Percentiles rank a stretch among this genome's conserved stretches.
These are phyloP conservation scores for Alliaria petiolata DNA, from an alignment of 345 rosid genomes.

Conservation along the genomic window DNA sequence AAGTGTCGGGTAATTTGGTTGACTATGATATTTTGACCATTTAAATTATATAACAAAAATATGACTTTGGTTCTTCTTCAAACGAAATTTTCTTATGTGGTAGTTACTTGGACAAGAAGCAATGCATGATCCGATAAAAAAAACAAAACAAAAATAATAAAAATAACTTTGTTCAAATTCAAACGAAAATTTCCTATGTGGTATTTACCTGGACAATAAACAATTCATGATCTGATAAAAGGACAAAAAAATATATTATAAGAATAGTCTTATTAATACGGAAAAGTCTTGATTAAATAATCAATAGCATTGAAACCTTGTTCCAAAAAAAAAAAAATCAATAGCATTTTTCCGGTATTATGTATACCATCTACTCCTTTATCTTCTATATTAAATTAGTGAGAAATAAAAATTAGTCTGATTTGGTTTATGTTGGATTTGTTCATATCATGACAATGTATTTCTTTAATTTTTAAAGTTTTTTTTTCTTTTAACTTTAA, in stretches of 20 bases:
- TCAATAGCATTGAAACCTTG: too few relatives aligned
- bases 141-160: background rate
- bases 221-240: too few relatives aligned
- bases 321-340: too few relatives aligned
- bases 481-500: too few relatives aligned
- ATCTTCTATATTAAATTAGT: background rate
- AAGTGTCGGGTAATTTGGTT: background rate
- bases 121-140: background rate
- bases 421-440: background rate
- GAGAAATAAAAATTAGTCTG: background rate
- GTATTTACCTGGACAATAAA: too few relatives aligned
- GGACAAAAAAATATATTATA: too few relatives aligned
- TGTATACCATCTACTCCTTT: too few relatives aligned
- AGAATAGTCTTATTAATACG: too few relatives aligned
- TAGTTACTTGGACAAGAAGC: conserved; percentile 18
- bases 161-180: too few relatives aligned
- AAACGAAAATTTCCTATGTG: too few relatives aligned
- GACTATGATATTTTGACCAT: background rate
- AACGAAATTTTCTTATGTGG: background rate
- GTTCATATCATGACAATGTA: background rate
- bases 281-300: too few relatives aligned
- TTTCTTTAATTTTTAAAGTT: background rate
- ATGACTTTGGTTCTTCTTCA: background rate
- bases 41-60: background rate
- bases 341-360: too few relatives aligned